Percentiles rank a stretch among this genome's conserved stretches.
These are phyloP conservation scores for Ceratocystis cacaofunesta DNA, from an alignment of 2,329 filamentous ascomycete genomes.

Conservation along the genomic window DNA sequence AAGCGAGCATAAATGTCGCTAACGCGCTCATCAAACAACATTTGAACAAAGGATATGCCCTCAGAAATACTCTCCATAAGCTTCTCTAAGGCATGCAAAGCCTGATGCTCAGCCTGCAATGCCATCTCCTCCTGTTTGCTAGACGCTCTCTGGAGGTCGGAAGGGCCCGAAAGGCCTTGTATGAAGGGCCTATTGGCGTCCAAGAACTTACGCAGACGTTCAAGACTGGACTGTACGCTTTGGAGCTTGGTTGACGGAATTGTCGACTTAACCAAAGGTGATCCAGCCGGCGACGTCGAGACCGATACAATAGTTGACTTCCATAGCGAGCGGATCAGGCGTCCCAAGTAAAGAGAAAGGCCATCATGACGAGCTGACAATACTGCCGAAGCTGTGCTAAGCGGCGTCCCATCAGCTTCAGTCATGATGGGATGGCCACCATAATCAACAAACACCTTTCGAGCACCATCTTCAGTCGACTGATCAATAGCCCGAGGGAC, in stretches of 20 bases:
- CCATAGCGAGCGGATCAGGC: constrained; percentile 83
- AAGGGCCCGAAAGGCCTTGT: constrained; percentile 81
- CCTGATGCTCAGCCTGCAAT: constrained; percentile 85
- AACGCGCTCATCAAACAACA: constrained; percentile 85
- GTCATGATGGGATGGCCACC: constrained; percentile 76
- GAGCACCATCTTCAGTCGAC: constrained; percentile 69
- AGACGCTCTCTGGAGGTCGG: constrained; percentile 61
- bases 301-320: constrained; percentile 56
- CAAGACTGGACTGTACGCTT: constrained; percentile 64
- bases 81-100: constrained; percentile 69
- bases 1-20: constrained; percentile 73
- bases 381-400: constrained; percentile 66
- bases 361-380: constrained; percentile 84
- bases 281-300: constrained; percentile 37
- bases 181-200: constrained; percentile 81
- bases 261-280: constrained; percentile 49
- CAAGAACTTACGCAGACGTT: constrained; percentile 66
- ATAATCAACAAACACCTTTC: constrained; percentile 79
- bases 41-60: constrained; percentile 88
- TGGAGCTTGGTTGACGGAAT: constrained; percentile 55
- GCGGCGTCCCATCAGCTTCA: constrained; percentile 56
- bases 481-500: constrained; percentile 69
- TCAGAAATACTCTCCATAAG: constrained; percentile 86
- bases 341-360: constrained; percentile 70
- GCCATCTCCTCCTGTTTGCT: constrained; percentile 85